Percentiles rank a stretch among this genome's conserved stretches.
Conservation (phyloP, 202 grass and related monocot species). For the Dendrocalamus latiflorus region DNA sequence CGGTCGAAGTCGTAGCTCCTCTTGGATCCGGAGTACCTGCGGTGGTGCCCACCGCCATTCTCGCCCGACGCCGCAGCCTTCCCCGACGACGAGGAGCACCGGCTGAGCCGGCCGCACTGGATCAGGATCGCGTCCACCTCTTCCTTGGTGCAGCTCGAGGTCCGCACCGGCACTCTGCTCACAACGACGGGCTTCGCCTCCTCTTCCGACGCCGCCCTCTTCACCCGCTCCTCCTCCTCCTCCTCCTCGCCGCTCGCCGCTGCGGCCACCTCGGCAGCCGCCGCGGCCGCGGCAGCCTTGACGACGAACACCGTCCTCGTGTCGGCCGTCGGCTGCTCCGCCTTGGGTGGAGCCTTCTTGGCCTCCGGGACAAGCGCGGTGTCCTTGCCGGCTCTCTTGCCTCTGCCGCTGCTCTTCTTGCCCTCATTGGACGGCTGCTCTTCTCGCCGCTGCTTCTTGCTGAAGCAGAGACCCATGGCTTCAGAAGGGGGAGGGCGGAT, state of each 20-base stretch:
- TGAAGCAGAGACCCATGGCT: conserved; percentile 88
- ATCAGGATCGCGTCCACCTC: conserved; percentile 94
- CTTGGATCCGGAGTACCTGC: conserved; percentile 75
- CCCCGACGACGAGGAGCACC: conserved; percentile 75
- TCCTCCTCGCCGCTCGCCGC: neutral
- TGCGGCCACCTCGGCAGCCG: conserved; percentile 28
- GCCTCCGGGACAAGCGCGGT: neutral
- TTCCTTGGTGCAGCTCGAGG: conserved; percentile 94
- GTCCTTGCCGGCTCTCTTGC: neutral
- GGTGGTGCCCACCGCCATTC: conserved; percentile 25
- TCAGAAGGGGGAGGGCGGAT: neutral
- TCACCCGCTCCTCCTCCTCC: conserved; percentile 11
- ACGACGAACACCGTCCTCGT: conserved; percentile 65
- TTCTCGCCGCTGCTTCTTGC: conserved; percentile 63
- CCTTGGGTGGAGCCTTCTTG: conserved; percentile 23
- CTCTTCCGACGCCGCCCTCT: conserved; percentile 3
- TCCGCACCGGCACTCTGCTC: conserved; percentile 42
- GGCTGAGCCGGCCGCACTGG: conserved; percentile 88
- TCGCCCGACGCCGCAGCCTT: conserved; percentile 43
- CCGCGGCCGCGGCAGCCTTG: conserved; percentile 32
- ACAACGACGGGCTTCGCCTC: conserved; percentile 28
- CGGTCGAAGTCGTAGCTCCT: conserved; percentile 91
- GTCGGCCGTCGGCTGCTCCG: conserved; percentile 35
- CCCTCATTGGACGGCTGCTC: neutral
- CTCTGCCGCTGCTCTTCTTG: neutral